Percentiles rank a stretch among this genome's conserved stretches.
Conservation (phyloP, 805 yeast species). For the Zygosaccharomyces gambellarensis region DNA sequence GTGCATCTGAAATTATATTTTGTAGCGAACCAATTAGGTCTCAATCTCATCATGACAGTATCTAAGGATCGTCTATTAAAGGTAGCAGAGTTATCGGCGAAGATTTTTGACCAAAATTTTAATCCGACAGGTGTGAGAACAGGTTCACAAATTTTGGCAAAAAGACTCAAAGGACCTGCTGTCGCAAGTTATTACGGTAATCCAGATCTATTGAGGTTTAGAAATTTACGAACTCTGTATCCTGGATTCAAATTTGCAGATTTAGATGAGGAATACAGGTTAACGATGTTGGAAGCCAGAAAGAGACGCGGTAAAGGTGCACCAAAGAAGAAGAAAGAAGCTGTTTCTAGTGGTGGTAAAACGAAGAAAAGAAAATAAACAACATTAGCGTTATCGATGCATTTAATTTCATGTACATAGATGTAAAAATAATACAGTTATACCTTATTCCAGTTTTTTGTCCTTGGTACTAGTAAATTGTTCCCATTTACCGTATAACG, state of each 20-base stretch:
- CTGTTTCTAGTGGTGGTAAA: conserved; percentile 36
- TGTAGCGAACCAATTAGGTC: background rate
- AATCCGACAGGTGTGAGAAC: conserved; percentile 64
- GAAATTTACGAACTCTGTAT: conserved; percentile 50
- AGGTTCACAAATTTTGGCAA: conserved; percentile 64
- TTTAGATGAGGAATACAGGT: conserved; percentile 65
- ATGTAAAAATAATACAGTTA: background rate
- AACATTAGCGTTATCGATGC: background rate
- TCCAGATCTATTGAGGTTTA: conserved; percentile 59
- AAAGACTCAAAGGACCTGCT: conserved; percentile 69
- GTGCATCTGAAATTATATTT: no score
- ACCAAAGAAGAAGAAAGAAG: conserved; percentile 64
- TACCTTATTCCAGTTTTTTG: background rate
- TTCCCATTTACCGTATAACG: conserved; percentile 19
- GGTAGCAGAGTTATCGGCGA: conserved; percentile 56
- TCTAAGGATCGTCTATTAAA: conserved; percentile 46
- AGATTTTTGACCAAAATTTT: conserved; percentile 63
- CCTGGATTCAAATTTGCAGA: conserved; percentile 51
- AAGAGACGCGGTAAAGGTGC: conserved; percentile 89
- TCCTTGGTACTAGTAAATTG: conserved; percentile 1
- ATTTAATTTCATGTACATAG: conserved; percentile 10
- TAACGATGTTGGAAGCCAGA: conserved; percentile 57
- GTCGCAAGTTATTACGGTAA: conserved; percentile 70
- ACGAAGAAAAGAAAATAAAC: conserved; percentile 36
- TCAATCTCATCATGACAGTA: conserved; percentile 29